These are phyloP conservation scores for Aspergillus melleus DNA, from an alignment of 2,329 filamentous ascomycete species.

Conservation along the genomic window DNA sequence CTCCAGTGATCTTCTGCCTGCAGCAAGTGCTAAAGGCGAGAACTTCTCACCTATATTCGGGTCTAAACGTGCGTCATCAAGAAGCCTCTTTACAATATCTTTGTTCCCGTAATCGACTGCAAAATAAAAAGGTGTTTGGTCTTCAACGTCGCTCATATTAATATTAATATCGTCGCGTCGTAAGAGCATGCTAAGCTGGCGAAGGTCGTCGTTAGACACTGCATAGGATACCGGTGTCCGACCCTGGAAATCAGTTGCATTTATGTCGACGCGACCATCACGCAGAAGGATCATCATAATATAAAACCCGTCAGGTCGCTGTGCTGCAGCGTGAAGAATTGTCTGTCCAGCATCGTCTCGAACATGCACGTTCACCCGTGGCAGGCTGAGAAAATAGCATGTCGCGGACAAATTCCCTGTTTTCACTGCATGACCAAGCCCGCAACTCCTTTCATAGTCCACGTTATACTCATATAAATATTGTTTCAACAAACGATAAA, in stretches of 20 bases:
- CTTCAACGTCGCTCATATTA: not conserved
- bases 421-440: slow-evolving; percentile 1
- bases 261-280: slow-evolving; percentile 2
- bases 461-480: slow-evolving; percentile 1
- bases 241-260: not conserved
- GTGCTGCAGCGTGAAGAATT: not conserved
- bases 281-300: slow-evolving; percentile 5
- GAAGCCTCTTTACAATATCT: not conserved
- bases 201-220: not conserved
- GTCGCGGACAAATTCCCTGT: slow-evolving; percentile 1
- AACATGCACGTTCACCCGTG: slow-evolving; percentile 5
- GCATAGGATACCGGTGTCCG: too few relatives aligned
- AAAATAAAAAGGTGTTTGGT: not conserved
- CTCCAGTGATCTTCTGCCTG: not conserved
- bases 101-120: not conserved
- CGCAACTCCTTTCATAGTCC: slow-evolving; percentile 2
- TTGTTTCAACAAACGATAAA: not conserved
- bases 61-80: not conserved
- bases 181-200: not conserved
- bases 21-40: not conserved
- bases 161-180: not conserved
- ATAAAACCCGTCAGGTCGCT: not conserved
- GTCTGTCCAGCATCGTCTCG: slow-evolving; percentile 4
- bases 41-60: not conserved
- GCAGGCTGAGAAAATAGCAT: slow-evolving; percentile 2